phyloP scores from a whole-genome alignment of 1,284 basidiomycete species.

The Ustanciosporium gigantosporum region DNA sequence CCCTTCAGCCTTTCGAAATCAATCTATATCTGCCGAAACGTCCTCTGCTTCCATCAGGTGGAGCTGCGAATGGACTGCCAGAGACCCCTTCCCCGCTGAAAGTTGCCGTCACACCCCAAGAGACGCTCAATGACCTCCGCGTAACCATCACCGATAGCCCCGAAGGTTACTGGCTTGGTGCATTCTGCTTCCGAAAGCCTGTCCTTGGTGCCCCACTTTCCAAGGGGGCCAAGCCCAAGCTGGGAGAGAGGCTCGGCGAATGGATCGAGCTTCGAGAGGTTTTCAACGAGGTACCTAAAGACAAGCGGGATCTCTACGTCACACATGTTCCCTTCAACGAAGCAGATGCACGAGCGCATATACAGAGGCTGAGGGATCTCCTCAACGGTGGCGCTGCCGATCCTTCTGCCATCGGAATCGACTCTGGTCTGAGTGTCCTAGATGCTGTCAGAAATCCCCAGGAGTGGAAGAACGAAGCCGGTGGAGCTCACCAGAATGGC shows the following conservation, averaged over 20 bases:
- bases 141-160: constrained; percentile 57
- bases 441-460: constrained; percentile 64
- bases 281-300: constrained; percentile 47
- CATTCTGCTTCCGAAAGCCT: constrained; percentile 55
- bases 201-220: constrained; percentile 2
- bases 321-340: constrained; percentile 65
- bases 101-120: constrained; percentile 55
- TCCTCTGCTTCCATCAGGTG: constrained; percentile 52
- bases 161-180: constrained; percentile 60
- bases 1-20: constrained; percentile 55
- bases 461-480: constrained; percentile 42
- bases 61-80: constrained; percentile 47
- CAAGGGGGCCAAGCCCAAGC: constrained; percentile 30
- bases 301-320: constrained; percentile 50
- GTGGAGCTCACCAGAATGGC: constrained; percentile 6
- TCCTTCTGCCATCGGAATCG: constrained; percentile 62
- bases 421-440: constrained; percentile 64
- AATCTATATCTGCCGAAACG: constrained; percentile 53
- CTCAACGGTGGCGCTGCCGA: constrained; percentile 63
- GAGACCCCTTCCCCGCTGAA: constrained; percentile 55
- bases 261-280: constrained; percentile 56
- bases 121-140: constrained; percentile 59
- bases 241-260: constrained; percentile 48
- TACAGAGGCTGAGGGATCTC: constrained; percentile 65
- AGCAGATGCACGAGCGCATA: constrained; percentile 64